Evolutionary conservation across 176 grass and related monocot genomes (phyloP), one percentile per base, ranked within the genome.

Genomic region (Aegilops bicornis): DNA sequence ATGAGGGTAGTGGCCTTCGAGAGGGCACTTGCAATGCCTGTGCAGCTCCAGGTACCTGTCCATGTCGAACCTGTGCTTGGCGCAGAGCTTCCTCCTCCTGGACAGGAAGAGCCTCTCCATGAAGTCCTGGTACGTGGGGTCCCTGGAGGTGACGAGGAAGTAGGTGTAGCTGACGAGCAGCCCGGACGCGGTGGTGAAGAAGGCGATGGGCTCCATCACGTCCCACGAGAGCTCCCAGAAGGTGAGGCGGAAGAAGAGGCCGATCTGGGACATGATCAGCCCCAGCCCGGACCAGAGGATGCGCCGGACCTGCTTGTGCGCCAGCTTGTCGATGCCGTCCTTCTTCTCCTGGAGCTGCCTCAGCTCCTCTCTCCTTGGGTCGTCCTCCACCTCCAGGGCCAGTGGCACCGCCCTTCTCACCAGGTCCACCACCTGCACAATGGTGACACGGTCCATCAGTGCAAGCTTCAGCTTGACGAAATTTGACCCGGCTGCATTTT

Each of bases 211-310:
- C 67, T 94, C 92, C 89, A 94, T 94, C 9, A 94, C 87, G 47
- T 95, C 93, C 88, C 93, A 92, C 4, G 93, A 92, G 17, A 95
- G 83, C 30, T 90, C 93, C 85, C 90, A 95, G 74, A 92, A 94
- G 1, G 93, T 95, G 45, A 90, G 93, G 2, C 87, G 82, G 77
- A 92, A 92, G 82, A 94, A 90, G 39, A 92, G 82, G 17, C 79
- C 73, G 4, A 78, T 33, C 20, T 88, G 88, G 77, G 80, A 74
- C 58, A 90, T 68, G 71, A 90, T 77, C 75, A 90, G 73, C 22
- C 82, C 90, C 77, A 95, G 32, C 5, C 92, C 92, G 15, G 87
- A 88, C 82, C 92, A 94, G 12, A 94, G 90, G 83, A 92, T 88
- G 10, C 78, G 63, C 22, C 89, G 88, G 16, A 94, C 92, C 59